These are phyloP conservation scores for Myxozyma kluyveri DNA, from an alignment of 805 yeast species.

Conservation along the genomic window DNA sequence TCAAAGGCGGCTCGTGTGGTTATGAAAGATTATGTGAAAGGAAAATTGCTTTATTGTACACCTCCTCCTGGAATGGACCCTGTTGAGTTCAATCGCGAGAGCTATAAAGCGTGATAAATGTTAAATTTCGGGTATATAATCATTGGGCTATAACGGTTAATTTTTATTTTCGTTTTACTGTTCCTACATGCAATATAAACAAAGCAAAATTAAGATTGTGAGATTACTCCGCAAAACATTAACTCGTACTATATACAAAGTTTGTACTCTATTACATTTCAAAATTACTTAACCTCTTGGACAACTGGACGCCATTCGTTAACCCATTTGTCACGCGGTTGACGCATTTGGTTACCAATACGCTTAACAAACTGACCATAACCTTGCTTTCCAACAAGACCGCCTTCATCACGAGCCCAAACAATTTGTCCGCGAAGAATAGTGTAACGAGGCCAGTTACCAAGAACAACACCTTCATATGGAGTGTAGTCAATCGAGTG, in stretches of 20 bases:
- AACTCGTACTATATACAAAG: too few species aligned
- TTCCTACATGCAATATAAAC: too few species aligned
- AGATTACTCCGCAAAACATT: too few species aligned
- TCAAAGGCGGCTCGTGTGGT: constrained; percentile 90
- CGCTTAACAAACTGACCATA: constrained; percentile 28
- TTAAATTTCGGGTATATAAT: too few species aligned
- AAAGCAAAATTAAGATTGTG: too few species aligned
- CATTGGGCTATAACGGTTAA: too few species aligned
- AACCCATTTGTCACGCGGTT: constrained; percentile 19
- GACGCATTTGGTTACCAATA: constrained; percentile 21
- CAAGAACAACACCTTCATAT: constrained; percentile 41
- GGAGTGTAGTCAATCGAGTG: constrained; percentile 34
- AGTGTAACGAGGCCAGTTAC: constrained; percentile 51
- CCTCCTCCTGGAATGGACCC: constrained; percentile 80
- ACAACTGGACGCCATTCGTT: constrained; percentile 26
- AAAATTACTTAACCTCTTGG: not conserved
- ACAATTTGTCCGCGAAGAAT: constrained; percentile 36
- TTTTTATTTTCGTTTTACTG: too few species aligned
- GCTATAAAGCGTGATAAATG: constrained; percentile 8
- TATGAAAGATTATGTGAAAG: constrained; percentile 91
- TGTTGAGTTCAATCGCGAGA: constrained; percentile 69
- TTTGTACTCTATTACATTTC: too few species aligned
- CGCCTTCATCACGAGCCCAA: constrained; percentile 28
- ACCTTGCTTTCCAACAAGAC: constrained; percentile 27
- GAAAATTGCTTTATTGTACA: constrained; percentile 75